phyloP scores from a whole-genome alignment of 1,284 basidiomycete genomes.

The Apiotrichum porosum region DNA sequence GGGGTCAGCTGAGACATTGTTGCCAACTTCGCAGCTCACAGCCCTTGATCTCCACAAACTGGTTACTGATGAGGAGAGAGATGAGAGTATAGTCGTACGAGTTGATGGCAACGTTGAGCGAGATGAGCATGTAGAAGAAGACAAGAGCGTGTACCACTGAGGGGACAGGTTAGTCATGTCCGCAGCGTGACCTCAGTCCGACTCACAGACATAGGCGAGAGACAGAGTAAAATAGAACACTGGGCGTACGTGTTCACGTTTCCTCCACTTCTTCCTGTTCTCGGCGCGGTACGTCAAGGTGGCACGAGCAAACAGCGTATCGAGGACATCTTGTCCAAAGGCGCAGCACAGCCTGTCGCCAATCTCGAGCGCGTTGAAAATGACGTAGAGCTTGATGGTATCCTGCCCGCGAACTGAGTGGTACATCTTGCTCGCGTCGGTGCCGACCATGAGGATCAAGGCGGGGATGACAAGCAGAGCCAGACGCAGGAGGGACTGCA shows the following conservation, averaged over 20 bases:
- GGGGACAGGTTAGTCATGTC: slow-evolving; percentile 1
- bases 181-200: neutral
- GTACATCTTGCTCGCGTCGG: slow-evolving; percentile 97
- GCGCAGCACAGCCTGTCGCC: slow-evolving; percentile 91
- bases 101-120: slow-evolving; percentile 96
- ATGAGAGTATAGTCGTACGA: slow-evolving; percentile 95
- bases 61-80: slow-evolving; percentile 91
- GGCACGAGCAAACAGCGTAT: slow-evolving; percentile 90
- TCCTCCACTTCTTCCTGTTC: slow-evolving; percentile 22
- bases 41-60: slow-evolving; percentile 99
- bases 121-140: slow-evolving; percentile 92
- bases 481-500: slow-evolving; percentile 61
- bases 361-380: slow-evolving; percentile 98
- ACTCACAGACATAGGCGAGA: slow-evolving; percentile 74
- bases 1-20: slow-evolving; percentile 3
- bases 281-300: slow-evolving; percentile 50
- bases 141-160: slow-evolving; percentile 85
- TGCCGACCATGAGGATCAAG: slow-evolving; percentile 69
- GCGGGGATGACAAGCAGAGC: slow-evolving; percentile 73
- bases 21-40: slow-evolving; percentile 51
- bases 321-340: slow-evolving; percentile 95
- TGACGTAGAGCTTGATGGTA: slow-evolving; percentile 97
- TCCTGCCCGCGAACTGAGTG: slow-evolving; percentile 98
- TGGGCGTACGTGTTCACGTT: slow-evolving; percentile 57
- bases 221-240: slow-evolving; percentile 80